A percentile compares a stretch with the other conserved stretches of the same genome.
Evolutionary conservation across 208 protist species (phyloP).

Genomic region (Jaenimonas drosophilae): DNA sequence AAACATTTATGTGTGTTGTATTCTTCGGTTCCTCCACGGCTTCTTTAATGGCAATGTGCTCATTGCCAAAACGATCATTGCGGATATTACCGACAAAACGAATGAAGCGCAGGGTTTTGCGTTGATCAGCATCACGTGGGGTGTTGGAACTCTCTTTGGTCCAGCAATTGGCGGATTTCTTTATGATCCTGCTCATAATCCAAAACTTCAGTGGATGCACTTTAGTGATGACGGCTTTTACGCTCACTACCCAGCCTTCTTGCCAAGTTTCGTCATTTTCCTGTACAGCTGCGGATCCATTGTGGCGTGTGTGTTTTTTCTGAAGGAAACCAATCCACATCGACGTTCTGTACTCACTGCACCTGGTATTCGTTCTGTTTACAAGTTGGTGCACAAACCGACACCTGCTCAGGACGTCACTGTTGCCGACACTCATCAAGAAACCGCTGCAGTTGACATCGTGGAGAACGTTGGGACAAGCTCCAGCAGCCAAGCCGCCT

Average conservation of each 20-base stretch:
- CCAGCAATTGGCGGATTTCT: constrained; percentile 52
- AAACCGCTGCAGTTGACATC: constrained; percentile 1
- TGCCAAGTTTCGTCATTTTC: constrained; percentile 26
- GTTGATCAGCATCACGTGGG: constrained; percentile 91
- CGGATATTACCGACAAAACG: constrained; percentile 65
- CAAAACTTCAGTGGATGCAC: constrained; percentile 15
- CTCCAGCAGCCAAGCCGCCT: neutral
- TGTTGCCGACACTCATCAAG: neutral
- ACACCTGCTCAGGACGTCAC: neutral
- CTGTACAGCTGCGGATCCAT: constrained; percentile 1
- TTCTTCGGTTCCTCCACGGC: constrained; percentile 64
- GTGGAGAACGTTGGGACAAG: neutral
- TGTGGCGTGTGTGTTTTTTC: constrained; percentile 7
- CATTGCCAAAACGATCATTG: constrained; percentile 66
- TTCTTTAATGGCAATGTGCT: constrained; percentile 69
- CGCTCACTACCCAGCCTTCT: constrained; percentile 26
- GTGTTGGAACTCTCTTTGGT: constrained; percentile 43
- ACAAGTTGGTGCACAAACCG: constrained; percentile 4
- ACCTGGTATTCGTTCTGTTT: neutral
- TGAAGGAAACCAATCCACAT: constrained; percentile 12
- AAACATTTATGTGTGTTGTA: constrained; percentile 30
- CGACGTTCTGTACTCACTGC: neutral
- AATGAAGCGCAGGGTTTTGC: constrained; percentile 88
- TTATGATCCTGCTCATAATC: constrained; percentile 38
- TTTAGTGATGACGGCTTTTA: constrained; percentile 15